These are phyloP conservation scores for Colletotrichum sidae DNA, from an alignment of 2,329 filamentous ascomycete species.

Conservation along the genomic window DNA sequence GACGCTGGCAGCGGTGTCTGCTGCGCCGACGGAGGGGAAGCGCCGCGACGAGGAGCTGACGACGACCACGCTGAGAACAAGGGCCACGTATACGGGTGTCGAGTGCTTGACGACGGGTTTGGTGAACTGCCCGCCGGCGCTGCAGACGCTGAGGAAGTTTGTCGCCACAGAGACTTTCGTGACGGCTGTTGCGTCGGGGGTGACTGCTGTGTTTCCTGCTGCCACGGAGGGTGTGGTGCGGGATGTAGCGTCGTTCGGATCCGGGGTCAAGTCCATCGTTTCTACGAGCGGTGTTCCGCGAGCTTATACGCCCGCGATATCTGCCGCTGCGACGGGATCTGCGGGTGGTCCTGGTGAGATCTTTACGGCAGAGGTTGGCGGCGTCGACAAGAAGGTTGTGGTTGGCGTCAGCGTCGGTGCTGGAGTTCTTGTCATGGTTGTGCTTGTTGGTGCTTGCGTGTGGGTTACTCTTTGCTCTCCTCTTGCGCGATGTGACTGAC, in stretches of 20 bases:
- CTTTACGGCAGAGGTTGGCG: conserved; percentile 43
- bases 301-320: conserved; percentile 10
- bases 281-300: conserved; percentile 12
- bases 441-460: conserved; percentile 40
- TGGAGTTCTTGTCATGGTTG: conserved; percentile 53
- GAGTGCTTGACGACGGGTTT: conserved; percentile 56
- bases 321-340: not conserved
- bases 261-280: conserved; percentile 3
- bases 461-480: not conserved
- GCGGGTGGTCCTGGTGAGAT: conserved; percentile 14
- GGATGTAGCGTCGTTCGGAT: conserved; percentile 21
- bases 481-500: not conserved
- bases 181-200: conserved; percentile 53
- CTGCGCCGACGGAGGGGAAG: conserved; percentile 37
- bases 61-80: conserved; percentile 45
- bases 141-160: conserved; percentile 57
- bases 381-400: conserved; percentile 57
- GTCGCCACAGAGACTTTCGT: conserved; percentile 53
- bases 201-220: conserved; percentile 50
- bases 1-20: conserved; percentile 39
- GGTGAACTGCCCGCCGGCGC: conserved; percentile 61
- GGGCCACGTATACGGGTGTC: conserved; percentile 54
- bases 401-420: conserved; percentile 61
- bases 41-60: conserved; percentile 46
- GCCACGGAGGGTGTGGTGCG: conserved; percentile 3